phyloP scores from a whole-genome alignment of 441 rosid genomes.

The Aleurites moluccanus region DNA sequence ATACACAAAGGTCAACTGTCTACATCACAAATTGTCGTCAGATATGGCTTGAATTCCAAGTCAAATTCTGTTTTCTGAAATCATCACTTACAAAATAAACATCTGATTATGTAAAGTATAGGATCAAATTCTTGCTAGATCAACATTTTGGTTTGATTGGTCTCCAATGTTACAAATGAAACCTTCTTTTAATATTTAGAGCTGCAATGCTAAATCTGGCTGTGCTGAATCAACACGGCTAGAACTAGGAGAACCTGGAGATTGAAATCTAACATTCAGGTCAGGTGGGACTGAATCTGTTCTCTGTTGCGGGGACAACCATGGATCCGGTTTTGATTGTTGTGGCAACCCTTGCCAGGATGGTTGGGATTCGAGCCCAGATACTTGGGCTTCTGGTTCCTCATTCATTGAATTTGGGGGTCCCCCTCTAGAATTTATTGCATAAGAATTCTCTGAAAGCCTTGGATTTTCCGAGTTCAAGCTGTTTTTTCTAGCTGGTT shows the following conservation, averaged over 20 bases:
- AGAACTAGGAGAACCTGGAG: slow-evolving; percentile 43
- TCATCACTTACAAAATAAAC: slow-evolving; percentile 11
- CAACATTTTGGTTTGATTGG: slow-evolving; percentile 22
- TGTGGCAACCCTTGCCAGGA: slow-evolving; percentile 24
- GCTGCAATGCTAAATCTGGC: slow-evolving; percentile 65
- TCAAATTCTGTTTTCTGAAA: not conserved
- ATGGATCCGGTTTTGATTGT: slow-evolving; percentile 25
- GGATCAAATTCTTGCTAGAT: slow-evolving; percentile 18
- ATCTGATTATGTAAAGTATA: slow-evolving; percentile 16
- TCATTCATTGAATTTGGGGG: slow-evolving; percentile 19
- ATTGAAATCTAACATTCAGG: slow-evolving; percentile 40
- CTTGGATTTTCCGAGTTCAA: slow-evolving; percentile 20
- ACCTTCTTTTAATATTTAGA: slow-evolving; percentile 33
- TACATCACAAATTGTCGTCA: not conserved
- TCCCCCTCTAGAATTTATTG: slow-evolving; percentile 6
- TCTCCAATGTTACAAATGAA: slow-evolving; percentile 30
- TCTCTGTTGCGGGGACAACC: slow-evolving; percentile 23
- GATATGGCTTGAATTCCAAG: not conserved
- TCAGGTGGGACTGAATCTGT: slow-evolving; percentile 39
- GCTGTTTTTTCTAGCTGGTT: slow-evolving; percentile 17
- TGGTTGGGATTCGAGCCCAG: slow-evolving; percentile 15
- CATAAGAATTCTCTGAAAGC: slow-evolving; percentile 16
- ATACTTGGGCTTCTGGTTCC: not conserved
- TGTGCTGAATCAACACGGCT: slow-evolving; percentile 40
- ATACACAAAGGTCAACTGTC: not conserved